Evolutionary conservation across 768 basidiomycete genomes (phyloP).

Genomic region (Clitopilus hobsonii): DNA sequence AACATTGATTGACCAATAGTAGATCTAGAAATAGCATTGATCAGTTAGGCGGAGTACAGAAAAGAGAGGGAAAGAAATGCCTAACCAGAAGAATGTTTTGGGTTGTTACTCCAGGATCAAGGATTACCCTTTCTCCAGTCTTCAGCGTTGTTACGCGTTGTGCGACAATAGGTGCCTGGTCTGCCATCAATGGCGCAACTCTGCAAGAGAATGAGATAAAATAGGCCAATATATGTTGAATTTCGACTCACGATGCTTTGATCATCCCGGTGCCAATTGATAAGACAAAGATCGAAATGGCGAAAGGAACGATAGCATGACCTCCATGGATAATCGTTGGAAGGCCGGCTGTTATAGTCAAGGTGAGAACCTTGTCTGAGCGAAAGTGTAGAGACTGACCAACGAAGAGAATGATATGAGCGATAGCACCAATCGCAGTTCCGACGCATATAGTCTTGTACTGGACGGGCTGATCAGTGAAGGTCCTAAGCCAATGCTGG

Average conservation of each 20-base stretch:
- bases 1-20: slow-evolving; percentile 13
- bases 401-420: slow-evolving; percentile 13
- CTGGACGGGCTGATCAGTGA: not conserved
- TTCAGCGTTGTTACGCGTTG: slow-evolving; percentile 8
- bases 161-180: slow-evolving; percentile 9
- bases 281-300: slow-evolving; percentile 10
- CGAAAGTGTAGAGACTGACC: not conserved
- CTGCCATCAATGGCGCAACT: slow-evolving; percentile 14
- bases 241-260: slow-evolving; percentile 10
- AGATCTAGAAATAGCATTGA: slow-evolving; percentile 2
- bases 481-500: no score
- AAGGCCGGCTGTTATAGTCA: slow-evolving; percentile 2
- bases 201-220: not conserved
- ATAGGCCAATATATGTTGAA: not conserved
- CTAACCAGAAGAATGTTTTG: slow-evolving; percentile 12
- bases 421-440: slow-evolving; percentile 18
- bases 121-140: slow-evolving; percentile 11
- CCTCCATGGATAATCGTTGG: slow-evolving; percentile 12
- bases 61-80: not conserved
- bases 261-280: slow-evolving; percentile 9
- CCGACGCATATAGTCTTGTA: slow-evolving; percentile 34
- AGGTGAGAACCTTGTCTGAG: not conserved
- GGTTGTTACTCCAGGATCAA: slow-evolving; percentile 14
- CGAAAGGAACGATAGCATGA: slow-evolving; percentile 9
- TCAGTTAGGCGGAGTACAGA: no score